Percentiles rank a stretch among this genome's conserved stretches.
phyloP scores from a whole-genome alignment of 352 stramenopile species.

The Phytophthora tubulina region DNA sequence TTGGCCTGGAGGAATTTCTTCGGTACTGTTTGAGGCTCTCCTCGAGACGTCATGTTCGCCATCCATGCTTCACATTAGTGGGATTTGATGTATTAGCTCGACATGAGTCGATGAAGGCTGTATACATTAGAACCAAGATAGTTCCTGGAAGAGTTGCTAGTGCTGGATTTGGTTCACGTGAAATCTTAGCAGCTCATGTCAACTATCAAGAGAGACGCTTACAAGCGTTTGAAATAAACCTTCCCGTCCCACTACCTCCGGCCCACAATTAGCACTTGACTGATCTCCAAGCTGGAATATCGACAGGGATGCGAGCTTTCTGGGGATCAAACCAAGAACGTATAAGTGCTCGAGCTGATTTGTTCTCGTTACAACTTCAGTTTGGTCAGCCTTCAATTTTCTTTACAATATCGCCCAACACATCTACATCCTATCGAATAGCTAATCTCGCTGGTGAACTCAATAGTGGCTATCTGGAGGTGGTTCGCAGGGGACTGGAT shows the following conservation, averaged over 20 bases:
- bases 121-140: slow-evolving; percentile 7
- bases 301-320: slow-evolving; percentile 12
- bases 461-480: background rate
- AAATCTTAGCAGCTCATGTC: background rate
- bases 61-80: slow-evolving; percentile 8
- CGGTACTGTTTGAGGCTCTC: slow-evolving; percentile 11
- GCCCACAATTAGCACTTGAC: background rate
- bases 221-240: background rate
- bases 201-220: slow-evolving; percentile 7
- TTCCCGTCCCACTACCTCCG: no score
- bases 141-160: background rate
- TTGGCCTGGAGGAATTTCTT: slow-evolving; percentile 6
- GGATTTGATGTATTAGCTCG: slow-evolving; percentile 5
- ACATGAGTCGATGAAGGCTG: slow-evolving; percentile 1
- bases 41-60: background rate
- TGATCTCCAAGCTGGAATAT: background rate
- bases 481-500: background rate
- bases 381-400: slow-evolving; percentile 23
- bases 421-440: background rate
- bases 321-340: slow-evolving; percentile 22
- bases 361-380: slow-evolving; percentile 14
- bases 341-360: background rate
- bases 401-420: slow-evolving; percentile 14
- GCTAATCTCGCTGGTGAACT: slow-evolving; percentile 15
- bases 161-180: background rate